phyloP scores from a whole-genome alignment of 2,329 filamentous ascomycete species.

The Pseudogymnoascus sp. region DNA sequence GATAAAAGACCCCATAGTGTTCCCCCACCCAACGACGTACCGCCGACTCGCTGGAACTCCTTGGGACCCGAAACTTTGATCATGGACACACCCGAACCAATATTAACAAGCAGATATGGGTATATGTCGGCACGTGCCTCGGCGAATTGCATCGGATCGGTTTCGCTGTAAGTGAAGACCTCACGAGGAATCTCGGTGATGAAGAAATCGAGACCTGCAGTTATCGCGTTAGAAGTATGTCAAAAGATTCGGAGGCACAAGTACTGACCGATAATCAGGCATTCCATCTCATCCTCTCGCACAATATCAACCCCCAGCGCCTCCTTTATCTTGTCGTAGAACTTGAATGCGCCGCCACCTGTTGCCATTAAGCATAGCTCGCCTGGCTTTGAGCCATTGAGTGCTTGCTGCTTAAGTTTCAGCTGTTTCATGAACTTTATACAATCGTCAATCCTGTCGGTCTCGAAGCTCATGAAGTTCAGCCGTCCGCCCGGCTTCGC shows the following conservation, averaged over 20 bases:
- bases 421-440: constrained; percentile 84
- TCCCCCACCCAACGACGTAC: constrained; percentile 90
- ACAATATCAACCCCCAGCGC: constrained; percentile 79
- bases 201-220: constrained; percentile 85
- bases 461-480: constrained; percentile 95
- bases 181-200: constrained; percentile 95
- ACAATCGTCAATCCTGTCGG: constrained; percentile 85
- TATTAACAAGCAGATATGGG: constrained; percentile 95
- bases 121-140: constrained; percentile 75
- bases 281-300: constrained; percentile 97
- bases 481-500: constrained; percentile 77
- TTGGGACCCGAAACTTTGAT: constrained; percentile 90
- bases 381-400: constrained; percentile 61
- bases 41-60: constrained; percentile 82
- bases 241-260: not conserved
- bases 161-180: constrained; percentile 92
- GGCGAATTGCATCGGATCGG: constrained; percentile 82
- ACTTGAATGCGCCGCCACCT: constrained; percentile 92
- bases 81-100: constrained; percentile 93
- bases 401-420: constrained; percentile 68
- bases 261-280: constrained; percentile 74
- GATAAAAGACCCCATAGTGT: constrained; percentile 94
- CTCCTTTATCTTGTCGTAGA: constrained; percentile 82
- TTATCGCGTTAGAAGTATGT: constrained; percentile 10
- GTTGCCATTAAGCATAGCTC: constrained; percentile 92